Conservation (phyloP, 1,139 yeast genomes). For the Saccharomyces pastorianus region DNA sequence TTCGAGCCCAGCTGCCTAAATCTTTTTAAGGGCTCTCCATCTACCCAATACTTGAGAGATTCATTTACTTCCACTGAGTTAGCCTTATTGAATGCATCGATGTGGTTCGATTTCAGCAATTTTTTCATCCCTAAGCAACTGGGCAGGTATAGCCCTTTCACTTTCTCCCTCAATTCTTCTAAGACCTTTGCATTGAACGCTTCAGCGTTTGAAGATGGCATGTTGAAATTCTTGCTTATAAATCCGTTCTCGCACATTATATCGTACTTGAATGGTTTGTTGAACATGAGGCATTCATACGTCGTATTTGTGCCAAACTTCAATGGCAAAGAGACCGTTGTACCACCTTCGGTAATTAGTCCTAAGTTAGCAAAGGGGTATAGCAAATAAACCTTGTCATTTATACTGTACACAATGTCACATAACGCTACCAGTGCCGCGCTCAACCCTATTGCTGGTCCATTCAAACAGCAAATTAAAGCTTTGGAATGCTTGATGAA, state of each 20-base stretch:
- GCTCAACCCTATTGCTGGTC: constrained; percentile 78
- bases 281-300: constrained; percentile 63
- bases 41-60: constrained; percentile 64
- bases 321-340: constrained; percentile 58
- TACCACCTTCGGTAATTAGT: constrained; percentile 75
- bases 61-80: constrained; percentile 58
- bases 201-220: constrained; percentile 37
- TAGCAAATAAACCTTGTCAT: constrained; percentile 53
- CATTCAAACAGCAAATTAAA: constrained; percentile 69
- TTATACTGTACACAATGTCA: constrained; percentile 66
- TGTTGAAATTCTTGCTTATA: constrained; percentile 47
- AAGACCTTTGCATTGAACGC: constrained; percentile 52
- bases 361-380: constrained; percentile 82
- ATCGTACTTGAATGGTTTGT: constrained; percentile 57
- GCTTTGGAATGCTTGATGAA: constrained; percentile 68
- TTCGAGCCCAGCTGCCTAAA: constrained; percentile 50
- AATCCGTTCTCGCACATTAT: constrained; percentile 53
- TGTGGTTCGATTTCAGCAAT: constrained; percentile 41
- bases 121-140: constrained; percentile 58
- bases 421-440: constrained; percentile 68
- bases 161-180: constrained; percentile 40
- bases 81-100: constrained; percentile 41
- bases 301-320: constrained; percentile 71
- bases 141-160: constrained; percentile 46
- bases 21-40: constrained; percentile 67